Percentiles rank a stretch among this genome's conserved stretches.
Conservation (phyloP, 2,329 filamentous ascomycete genomes). For the Epichloe aotearoae region DNA sequence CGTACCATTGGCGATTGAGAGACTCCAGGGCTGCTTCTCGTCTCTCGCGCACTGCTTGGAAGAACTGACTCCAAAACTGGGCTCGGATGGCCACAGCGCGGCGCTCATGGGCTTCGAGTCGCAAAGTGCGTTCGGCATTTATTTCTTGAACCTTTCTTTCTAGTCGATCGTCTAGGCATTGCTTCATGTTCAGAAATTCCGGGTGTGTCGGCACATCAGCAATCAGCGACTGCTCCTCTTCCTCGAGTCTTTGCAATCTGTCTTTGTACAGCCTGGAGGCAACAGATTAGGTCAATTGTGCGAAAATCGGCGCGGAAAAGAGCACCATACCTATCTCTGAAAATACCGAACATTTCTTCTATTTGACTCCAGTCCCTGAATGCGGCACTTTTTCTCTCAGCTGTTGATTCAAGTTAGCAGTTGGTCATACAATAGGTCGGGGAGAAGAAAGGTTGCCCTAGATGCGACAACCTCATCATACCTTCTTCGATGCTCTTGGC, state of each 20-base stretch:
- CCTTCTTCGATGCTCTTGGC: constrained; percentile 53
- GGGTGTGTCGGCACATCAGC: constrained; percentile 62
- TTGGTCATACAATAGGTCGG: not conserved
- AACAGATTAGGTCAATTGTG: not conserved
- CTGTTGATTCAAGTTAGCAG: constrained; percentile 29
- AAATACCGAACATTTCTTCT: constrained; percentile 77
- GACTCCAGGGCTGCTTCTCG: constrained; percentile 68
- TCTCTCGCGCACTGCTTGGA: constrained; percentile 71
- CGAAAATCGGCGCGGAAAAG: not conserved
- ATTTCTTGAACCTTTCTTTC: constrained; percentile 70
- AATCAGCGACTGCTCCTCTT: constrained; percentile 49
- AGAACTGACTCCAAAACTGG: constrained; percentile 82
- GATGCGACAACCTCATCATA: constrained; percentile 30
- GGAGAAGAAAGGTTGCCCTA: not conserved
- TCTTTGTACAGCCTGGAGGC: constrained; percentile 70
- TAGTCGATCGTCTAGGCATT: constrained; percentile 69
- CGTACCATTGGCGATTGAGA: constrained; percentile 82
- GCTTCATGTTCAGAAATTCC: constrained; percentile 81
- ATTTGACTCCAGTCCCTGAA: constrained; percentile 68
- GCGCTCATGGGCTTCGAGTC: constrained; percentile 57
- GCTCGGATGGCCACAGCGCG: constrained; percentile 70
- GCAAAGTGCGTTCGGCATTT: constrained; percentile 59
- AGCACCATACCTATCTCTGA: constrained; percentile 57
- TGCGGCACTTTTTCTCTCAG: constrained; percentile 65
- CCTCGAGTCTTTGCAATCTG: constrained; percentile 66